phyloP scores from a whole-genome alignment of 805 yeast genomes.

The Myxozyma melibiosi region DNA sequence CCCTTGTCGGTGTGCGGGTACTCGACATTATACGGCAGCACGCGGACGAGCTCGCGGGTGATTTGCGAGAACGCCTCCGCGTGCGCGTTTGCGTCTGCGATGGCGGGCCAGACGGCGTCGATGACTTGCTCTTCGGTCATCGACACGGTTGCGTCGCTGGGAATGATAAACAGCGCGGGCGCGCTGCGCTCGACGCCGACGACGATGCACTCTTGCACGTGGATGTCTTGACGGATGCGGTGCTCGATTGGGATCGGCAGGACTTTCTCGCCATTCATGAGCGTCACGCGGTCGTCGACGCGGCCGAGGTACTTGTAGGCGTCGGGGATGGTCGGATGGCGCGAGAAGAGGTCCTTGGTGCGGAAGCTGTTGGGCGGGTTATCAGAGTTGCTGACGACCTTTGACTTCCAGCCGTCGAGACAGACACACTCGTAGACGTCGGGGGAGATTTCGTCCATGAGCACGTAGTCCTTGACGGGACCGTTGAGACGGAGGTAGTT shows the following conservation, averaged over 20 bases:
- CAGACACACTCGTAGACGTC: slow-evolving; percentile 19
- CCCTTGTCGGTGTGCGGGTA: slow-evolving; percentile 30
- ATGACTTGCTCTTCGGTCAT: slow-evolving; percentile 13
- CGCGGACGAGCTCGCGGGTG: slow-evolving; percentile 11
- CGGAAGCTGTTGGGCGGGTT: slow-evolving; percentile 21
- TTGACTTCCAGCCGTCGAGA: slow-evolving; percentile 24
- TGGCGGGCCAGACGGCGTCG: slow-evolving; percentile 20
- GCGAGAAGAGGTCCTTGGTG: slow-evolving; percentile 21
- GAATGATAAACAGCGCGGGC: slow-evolving; percentile 22
- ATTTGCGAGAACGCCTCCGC: slow-evolving; percentile 23
- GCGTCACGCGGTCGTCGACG: slow-evolving; percentile 23
- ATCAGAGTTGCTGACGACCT: slow-evolving; percentile 15
- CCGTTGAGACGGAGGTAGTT: slow-evolving; percentile 9
- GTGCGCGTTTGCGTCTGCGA: slow-evolving; percentile 20
- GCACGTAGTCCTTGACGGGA: slow-evolving; percentile 3
- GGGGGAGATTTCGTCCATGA: slow-evolving; percentile 16
- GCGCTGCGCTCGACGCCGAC: slow-evolving; percentile 21
- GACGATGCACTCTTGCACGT: slow-evolving; percentile 24
- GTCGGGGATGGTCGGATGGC: slow-evolving; percentile 19
- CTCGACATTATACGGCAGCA: slow-evolving; percentile 19
- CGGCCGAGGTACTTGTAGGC: slow-evolving; percentile 28
- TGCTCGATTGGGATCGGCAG: slow-evolving; percentile 27
- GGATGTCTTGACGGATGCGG: slow-evolving; percentile 16
- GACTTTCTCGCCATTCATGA: slow-evolving; percentile 29
- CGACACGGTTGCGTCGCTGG: neutral